Evolutionary conservation across 176 grass and related monocot species (phyloP), one percentile per base, ranked within the genome.

Genomic region (Raddia guianensis): DNA sequence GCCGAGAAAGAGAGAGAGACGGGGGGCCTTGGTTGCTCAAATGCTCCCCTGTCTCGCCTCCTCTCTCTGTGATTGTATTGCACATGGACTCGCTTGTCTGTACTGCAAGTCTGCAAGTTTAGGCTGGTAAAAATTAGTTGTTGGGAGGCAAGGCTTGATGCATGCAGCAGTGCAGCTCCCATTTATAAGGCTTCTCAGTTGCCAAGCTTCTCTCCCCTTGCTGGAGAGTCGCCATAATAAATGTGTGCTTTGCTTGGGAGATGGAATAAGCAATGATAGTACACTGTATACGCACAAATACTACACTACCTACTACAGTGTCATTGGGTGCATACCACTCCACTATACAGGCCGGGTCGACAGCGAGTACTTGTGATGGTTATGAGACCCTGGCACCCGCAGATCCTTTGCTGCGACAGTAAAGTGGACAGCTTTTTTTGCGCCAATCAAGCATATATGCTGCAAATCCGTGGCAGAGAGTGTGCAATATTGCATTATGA

Each of bases 21-120:
- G 57, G n/a, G 51, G 18, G 83, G 57, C 19, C 68, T 63, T 88
- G 75, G 42, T 63, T 84, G 73, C 37, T 9, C 56, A 3, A 27
- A 27, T 27, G 27, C 27, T 27, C 10, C 63, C 65, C 45, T 42
- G 49, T 27, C 27, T 27, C 27, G 9, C 52, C 54, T n/a, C 7
- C 70, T 77, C 83, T 51, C 70, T 77, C 83, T 51, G 60, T 84
- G 70, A 77, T 83, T 84, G 82, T 79, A 65, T 75, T 85, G 42
- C 87, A 81, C 81, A 73, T 80, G 60, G 78, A 67, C 72, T 87
- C 32, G 21, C 12, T 63, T 83, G 77, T 73, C 70, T 80, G 77
- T 76, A 13, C 80, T 81, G 61, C 80, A 58, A 58, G 81, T 91
- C 80, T 81, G 61, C 80, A 58, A 58, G 81, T 91, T 91, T 90